Base-by-base conservation (phyloP, 1,139 yeast species). In the Wickerhamiella infanticola region DNA sequence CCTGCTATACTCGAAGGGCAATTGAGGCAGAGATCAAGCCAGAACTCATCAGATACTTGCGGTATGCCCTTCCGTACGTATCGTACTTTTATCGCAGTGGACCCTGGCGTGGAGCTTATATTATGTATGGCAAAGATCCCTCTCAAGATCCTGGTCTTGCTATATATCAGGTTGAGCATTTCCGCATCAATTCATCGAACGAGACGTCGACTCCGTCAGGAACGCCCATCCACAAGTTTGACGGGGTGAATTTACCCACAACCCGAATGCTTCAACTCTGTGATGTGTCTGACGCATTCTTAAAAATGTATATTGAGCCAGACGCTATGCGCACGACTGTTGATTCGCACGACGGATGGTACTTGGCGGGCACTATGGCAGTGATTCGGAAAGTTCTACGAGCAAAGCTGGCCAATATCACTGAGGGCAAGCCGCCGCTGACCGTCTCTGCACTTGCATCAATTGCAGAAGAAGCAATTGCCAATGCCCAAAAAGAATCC, bases 91-190 rank as follows among this genome's bases (percentile, higher is more conserved):
- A 79, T 60, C 76, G 81, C 35, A 81, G 81, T 58, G 98, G 99
- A 0, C 98, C 98, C 0, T 90, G 95, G 95, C 72, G 97, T 56
- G 85, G 85, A 51, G 75, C 94, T n/a, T 84, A 81, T 59, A 77
- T 85, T 41, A 74, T 68, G 55, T 77, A 78, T 55, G 97, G 96
- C 0, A 68, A 79, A 36, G 84, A 90, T 60, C 97, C 97, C 0
- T 67, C 75, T 42, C 55, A 63, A 1, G 75, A 77, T 44, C 57
- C 65, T 1, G 64, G 72, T 5, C 79, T 66, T 58, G 80, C 85
- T 55, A 63, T 63, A 35, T 85, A 77, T 59, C 99, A 90, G 63
- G 80, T 85, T 35, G 96, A 90, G 60, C 80, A 82, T 49, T 90
- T 86, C 63, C 72, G 90, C 45, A 71, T 80, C 4, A 62, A 62